phyloP scores from a whole-genome alignment of 2,329 filamentous ascomycete genomes.

The Tympanopsis confertula region DNA sequence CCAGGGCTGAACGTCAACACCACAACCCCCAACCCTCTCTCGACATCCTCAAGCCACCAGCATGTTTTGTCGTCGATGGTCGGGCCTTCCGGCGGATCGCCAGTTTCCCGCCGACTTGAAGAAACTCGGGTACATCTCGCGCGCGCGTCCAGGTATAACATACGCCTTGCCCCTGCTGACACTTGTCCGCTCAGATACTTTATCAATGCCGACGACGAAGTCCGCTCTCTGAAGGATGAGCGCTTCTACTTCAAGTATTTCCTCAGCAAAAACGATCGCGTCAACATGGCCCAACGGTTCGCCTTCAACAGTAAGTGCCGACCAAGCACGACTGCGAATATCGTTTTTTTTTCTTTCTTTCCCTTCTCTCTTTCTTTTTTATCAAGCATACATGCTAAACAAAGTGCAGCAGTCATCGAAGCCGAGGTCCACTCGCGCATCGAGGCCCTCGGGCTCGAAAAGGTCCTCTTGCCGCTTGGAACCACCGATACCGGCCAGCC shows the following conservation, averaged over 20 bases:
- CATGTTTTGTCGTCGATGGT: slow-evolving; percentile 68
- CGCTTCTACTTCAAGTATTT: slow-evolving; percentile 65
- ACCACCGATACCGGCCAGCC: slow-evolving; percentile 28
- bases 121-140: slow-evolving; percentile 53
- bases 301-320: slow-evolving; percentile 56
- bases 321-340: background rate
- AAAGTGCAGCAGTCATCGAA: slow-evolving; percentile 44
- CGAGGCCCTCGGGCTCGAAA: slow-evolving; percentile 42
- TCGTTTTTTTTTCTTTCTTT: background rate
- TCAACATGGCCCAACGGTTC: slow-evolving; percentile 66
- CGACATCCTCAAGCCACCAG: slow-evolving; percentile 8
- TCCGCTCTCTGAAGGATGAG: slow-evolving; percentile 58
- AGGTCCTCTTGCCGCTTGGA: slow-evolving; percentile 48
- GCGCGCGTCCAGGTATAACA: background rate
- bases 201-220: slow-evolving; percentile 63
- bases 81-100: slow-evolving; percentile 60
- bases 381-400: slow-evolving; percentile 2
- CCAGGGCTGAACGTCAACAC: too few species aligned
- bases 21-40: too few species aligned
- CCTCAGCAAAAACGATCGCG: slow-evolving; percentile 60
- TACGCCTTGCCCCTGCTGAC: slow-evolving; percentile 2
- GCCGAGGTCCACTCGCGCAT: slow-evolving; percentile 52
- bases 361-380: background rate
- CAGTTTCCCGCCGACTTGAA: slow-evolving; percentile 54
- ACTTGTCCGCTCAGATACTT: slow-evolving; percentile 52